These are phyloP conservation scores for Sphagnum magellanicum DNA, from an alignment of 228 moss, liverwort and hornwort genomes.

Conservation along the genomic window DNA sequence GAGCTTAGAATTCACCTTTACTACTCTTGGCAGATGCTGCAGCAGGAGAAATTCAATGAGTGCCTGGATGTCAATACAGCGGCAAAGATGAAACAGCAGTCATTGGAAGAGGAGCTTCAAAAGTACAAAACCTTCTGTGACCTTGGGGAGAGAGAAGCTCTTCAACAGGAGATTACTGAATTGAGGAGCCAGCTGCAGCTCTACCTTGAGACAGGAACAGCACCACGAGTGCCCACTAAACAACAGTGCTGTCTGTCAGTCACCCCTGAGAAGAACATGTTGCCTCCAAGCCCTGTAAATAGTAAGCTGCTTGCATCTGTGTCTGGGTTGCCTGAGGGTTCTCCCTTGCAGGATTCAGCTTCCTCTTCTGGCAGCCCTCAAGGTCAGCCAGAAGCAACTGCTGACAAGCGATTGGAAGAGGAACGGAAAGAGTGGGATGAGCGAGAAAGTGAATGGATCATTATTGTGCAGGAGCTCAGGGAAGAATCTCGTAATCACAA, in stretches of 20 bases:
- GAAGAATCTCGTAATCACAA: slow-evolving; percentile 60
- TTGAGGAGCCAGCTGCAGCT: slow-evolving; percentile 53
- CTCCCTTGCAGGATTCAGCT: background rate
- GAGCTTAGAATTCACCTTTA: too few relatives aligned
- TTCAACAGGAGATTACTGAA: slow-evolving; percentile 52
- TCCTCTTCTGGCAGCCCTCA: slow-evolving; percentile 3
- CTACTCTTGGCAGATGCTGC: slow-evolving; percentile 40
- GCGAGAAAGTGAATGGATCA: slow-evolving; percentile 70
- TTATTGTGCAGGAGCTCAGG: slow-evolving; percentile 51
- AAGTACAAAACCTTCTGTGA: slow-evolving; percentile 56
- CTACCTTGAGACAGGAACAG: slow-evolving; percentile 42
- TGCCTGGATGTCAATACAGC: slow-evolving; percentile 61
- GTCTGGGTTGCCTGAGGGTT: slow-evolving; percentile 18
- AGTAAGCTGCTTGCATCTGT: slow-evolving; percentile 13
- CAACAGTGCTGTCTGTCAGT: slow-evolving; percentile 40
- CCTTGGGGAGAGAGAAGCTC: slow-evolving; percentile 56
- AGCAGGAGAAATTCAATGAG: slow-evolving; percentile 62
- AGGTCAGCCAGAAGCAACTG: too few relatives aligned
- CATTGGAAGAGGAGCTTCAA: slow-evolving; percentile 52
- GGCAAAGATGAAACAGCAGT: slow-evolving; percentile 44
- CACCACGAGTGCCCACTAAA: slow-evolving; percentile 6
- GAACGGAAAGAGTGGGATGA: slow-evolving; percentile 60
- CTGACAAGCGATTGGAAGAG: slow-evolving; percentile 13
- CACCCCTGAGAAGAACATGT: slow-evolving; percentile 23
- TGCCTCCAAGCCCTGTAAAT: slow-evolving; percentile 12